Percentiles rank a stretch among this genome's conserved stretches.
phyloP scores from a whole-genome alignment of 163 green algal species.

The Prototheca wickerhamii region DNA sequence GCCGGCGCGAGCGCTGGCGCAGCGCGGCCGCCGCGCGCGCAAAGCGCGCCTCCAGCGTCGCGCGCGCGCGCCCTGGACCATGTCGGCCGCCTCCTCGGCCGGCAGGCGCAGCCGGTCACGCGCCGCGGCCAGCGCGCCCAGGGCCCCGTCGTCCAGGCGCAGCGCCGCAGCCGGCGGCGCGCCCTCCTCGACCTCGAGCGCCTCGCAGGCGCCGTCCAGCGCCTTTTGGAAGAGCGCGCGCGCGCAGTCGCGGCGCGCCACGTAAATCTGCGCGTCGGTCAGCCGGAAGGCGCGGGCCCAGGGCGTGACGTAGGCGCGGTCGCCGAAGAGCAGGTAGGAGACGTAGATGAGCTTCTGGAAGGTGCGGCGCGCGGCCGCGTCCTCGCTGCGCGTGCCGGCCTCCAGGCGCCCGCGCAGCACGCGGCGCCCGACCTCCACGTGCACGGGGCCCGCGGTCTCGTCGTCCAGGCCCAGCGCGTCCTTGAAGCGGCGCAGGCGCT shows the following conservation, averaged over 20 bases:
- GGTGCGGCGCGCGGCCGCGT: slow-evolving; percentile 38
- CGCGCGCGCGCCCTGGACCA: slow-evolving; percentile 37
- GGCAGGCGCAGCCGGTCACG: slow-evolving; percentile 26
- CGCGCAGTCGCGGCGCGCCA: slow-evolving; percentile 85
- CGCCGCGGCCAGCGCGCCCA: neutral
- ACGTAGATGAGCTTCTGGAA: slow-evolving; percentile 97
- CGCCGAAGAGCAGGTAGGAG: slow-evolving; percentile 85
- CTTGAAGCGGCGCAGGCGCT: slow-evolving; percentile 77
- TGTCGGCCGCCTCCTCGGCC: slow-evolving; percentile 43
- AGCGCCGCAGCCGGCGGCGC: neutral
- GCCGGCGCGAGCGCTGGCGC: slow-evolving; percentile 34
- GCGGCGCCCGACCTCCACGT: slow-evolving; percentile 78
- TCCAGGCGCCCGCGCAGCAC: slow-evolving; percentile 67
- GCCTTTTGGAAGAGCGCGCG: slow-evolving; percentile 63
- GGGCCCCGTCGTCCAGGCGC: neutral
- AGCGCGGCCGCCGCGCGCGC: slow-evolving; percentile 42
- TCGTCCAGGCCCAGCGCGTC: slow-evolving; percentile 75
- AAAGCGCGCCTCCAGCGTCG: slow-evolving; percentile 43
- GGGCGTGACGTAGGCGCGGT: slow-evolving; percentile 87
- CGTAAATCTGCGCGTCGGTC: slow-evolving; percentile 67
- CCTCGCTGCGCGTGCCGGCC: slow-evolving; percentile 17
- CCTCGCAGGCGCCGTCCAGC: slow-evolving; percentile 41
- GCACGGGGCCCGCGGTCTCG: slow-evolving; percentile 75
- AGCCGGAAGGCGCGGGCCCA: slow-evolving; percentile 86
- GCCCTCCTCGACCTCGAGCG: slow-evolving; percentile 4